These are phyloP conservation scores for Floccularia luteovirens DNA, from an alignment of 768 basidiomycete species.

Conservation along the genomic window DNA sequence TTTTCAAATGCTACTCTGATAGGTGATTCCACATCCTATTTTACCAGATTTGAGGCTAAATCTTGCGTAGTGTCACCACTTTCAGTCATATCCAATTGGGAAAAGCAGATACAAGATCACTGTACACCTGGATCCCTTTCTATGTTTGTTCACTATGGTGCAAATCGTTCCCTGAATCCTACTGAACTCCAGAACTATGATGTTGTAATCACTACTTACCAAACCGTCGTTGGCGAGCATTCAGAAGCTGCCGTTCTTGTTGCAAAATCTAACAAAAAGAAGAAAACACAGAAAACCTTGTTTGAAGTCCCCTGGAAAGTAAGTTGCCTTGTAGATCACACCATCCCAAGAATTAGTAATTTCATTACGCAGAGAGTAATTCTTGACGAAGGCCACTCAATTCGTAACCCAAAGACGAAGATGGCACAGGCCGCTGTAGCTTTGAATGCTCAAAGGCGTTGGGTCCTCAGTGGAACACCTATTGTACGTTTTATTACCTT, in stretches of 20 bases:
- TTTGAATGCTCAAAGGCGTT: conserved; percentile 64
- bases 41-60: no score
- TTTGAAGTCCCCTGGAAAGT: conserved; percentile 83
- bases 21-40: conserved; percentile 32
- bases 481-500: conserved; percentile 49
- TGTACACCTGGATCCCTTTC: conserved; percentile 44
- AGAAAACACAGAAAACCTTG: conserved; percentile 48
- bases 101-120: conserved; percentile 76
- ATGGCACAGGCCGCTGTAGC: conserved; percentile 64
- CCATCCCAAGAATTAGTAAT: not conserved
- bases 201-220: conserved; percentile 80
- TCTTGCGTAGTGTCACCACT: conserved; percentile 65
- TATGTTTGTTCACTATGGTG: conserved; percentile 64
- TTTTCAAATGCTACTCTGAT: conserved; percentile 72
- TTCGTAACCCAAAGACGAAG: conserved; percentile 84
- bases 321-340: conserved; percentile 4
- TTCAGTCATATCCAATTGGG: conserved; percentile 84
- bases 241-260: conserved; percentile 14
- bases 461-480: conserved; percentile 81
- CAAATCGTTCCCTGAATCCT: conserved; percentile 50
- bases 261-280: conserved; percentile 42
- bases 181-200: conserved; percentile 61
- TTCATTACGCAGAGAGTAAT: conserved; percentile 50
- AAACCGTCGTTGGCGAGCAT: conserved; percentile 56
- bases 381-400: conserved; percentile 83